Base-by-base conservation (phyloP, 257 asterid genomes). In the Scutellaria baicalensis region DNA sequence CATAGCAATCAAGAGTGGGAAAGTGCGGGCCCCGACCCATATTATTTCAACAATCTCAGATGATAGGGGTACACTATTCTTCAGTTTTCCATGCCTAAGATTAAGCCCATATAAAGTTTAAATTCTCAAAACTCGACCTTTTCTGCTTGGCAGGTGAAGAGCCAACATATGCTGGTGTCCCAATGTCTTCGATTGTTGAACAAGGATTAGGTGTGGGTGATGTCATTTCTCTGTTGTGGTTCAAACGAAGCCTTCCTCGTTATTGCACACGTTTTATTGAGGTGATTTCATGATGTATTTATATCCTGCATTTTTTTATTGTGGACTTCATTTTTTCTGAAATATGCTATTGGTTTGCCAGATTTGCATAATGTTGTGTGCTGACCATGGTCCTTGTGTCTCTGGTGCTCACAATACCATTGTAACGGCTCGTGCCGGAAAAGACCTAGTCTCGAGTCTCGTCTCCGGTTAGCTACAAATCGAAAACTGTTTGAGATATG, bases 391-490 rank as follows among this genome's bases (percentile, higher is more conserved):
- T 71, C 97, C 97, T 40, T 91, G 99, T 69, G 99, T 93, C 66
- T 93, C 99, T 74, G 99, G 99, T 75, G 99, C 99, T 55, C 99
- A 93, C 90, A 93, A 89, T 83, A 78, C 93, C 67, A 93, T 93
- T 38, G 99, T 93, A 40, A 93, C 99, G 17, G 96, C 99, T 61
- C 82, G 99, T 70, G 99, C 99, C 14, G 99, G 99, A 75, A 93
- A 93, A 81, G 99, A 93, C 75, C 82, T 93, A 3, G 99, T 93
- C 42, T 89, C 99, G 43, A 82, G 99, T 79, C 99, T 93, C 66
- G 97, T 93, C 78, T 86, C 99, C 9, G 99, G 98, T 93, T 80
- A 8, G 77, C 75, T 42, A 5, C 64, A 44, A 16, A 47, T 62
- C 40, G 11, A 17, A 42, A n/a, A 12, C 13, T 17, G 12, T 45